Base-by-base conservation (phyloP, 805 yeast species). In the Yamadazyma phyllophila region DNA sequence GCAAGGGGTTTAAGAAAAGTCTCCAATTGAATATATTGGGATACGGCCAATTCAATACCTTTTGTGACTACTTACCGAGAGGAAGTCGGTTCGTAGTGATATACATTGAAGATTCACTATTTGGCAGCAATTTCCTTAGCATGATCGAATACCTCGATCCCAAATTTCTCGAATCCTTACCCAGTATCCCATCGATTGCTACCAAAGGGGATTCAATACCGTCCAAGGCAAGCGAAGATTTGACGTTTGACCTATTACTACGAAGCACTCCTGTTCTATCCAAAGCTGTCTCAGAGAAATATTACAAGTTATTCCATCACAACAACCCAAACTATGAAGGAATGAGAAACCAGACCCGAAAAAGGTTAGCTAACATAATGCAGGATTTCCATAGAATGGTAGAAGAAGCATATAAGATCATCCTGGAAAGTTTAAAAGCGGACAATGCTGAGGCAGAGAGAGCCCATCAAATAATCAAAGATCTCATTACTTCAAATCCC, bases 11-110 rank as follows among this genome's bases (percentile, higher is more conserved):
- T 64, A 74, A 67, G 49, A 59, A 59, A 39, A 69, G 77, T 36
- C 61, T 75, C 36, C 64, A 69, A 36, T 61, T 77, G 14, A 67
- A 62, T 43, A 76, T 87, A 7, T 26, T 68, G 2, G 59, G 67
- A 4, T 71, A 77, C 30, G 75, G 70, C 30, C 69, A 82, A 32
- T 72, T 83, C 52, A 62, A 66, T 10, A 76, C 80, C 13, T 83
- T 82, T 56, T 76, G 81, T 45, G 78, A 77, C 37, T 83, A 82
- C 60, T 71, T 84, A 37, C 80, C 82, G 7, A 73, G 73, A 40
- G 83, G 83, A 0, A 66, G 78, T 37, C 63, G 67, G 46, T 81
- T 83, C 57, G 74, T 83, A 60, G 49, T 86, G 2, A 67, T 85
- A 37, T 71, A 74, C 49, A 75, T 88, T 6, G 83, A 82, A 37